Conservation (phyloP, 2,329 filamentous ascomycete genomes). For the Neonectria hederae region DNA sequence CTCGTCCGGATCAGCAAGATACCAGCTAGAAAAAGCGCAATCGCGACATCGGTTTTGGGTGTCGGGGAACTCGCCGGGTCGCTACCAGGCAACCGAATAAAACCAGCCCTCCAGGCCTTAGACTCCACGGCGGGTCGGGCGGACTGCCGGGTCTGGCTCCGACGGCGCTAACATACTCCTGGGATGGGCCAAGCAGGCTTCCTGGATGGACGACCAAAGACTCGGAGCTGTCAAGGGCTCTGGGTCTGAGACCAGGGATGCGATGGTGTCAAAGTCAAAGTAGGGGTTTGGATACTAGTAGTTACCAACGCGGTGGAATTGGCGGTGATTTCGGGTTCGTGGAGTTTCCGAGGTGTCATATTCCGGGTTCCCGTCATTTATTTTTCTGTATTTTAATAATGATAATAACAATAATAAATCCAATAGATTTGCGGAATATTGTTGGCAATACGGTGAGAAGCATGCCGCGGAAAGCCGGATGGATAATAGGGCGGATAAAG, state of each 20-base stretch:
- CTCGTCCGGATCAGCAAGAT: constrained; percentile 24
- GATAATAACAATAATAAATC: neutral
- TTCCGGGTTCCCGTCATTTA: neutral
- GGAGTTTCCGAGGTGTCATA: constrained; percentile 16
- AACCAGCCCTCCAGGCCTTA: constrained; percentile 1
- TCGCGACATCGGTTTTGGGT: constrained; percentile 25
- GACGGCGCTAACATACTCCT: constrained; percentile 14
- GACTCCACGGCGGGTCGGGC: constrained; percentile 8
- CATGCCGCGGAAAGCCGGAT: neutral
- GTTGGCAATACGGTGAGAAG: constrained; percentile 16
- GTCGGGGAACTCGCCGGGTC: constrained; percentile 30
- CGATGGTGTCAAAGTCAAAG: constrained; percentile 12
- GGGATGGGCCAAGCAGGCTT: constrained; percentile 11
- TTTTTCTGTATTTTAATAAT: constrained; percentile 5
- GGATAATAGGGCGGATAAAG: neutral
- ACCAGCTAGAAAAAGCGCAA: constrained; percentile 20
- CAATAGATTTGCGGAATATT: neutral
- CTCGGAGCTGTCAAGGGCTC: constrained; percentile 26
- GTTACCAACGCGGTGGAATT: constrained; percentile 20
- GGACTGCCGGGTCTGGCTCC: constrained; percentile 31
- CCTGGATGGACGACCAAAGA: constrained; percentile 15
- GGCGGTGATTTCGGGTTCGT: constrained; percentile 18
- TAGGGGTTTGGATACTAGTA: constrained; percentile 11
- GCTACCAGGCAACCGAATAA: constrained; percentile 23
- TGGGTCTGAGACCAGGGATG: constrained; percentile 26